Base-by-base conservation (phyloP, 2,329 filamentous ascomycete species). In the Aspergillus sp. region DNA sequence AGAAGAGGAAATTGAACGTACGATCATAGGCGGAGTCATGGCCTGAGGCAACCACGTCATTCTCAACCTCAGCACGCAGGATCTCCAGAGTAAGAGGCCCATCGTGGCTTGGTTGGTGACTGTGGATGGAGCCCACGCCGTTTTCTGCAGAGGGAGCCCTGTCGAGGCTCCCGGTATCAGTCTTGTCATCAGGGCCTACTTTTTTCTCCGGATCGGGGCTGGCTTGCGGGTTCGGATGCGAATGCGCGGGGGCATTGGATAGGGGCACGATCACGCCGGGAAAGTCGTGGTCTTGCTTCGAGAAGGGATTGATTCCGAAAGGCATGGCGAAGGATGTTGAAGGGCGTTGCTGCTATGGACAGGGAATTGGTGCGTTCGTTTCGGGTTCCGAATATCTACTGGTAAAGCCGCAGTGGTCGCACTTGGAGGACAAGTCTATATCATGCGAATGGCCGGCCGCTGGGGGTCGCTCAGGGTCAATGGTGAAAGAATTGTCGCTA, bases 1-100 rank as follows among this genome's bases (percentile, higher is more conserved):
- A 48, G 41, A 44, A 35, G 21, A 35, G 9, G 6, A 52, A 47
- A 33, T 58, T 43, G 8, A 52, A 81, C 89, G 77, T 80, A 91
- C 90, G 84, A 74, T 93, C 90, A 77, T 93, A 93, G 50, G 85
- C 82, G 3, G 86, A 86, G 77, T 88, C 85, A 64, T 82, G 79
- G n/a, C 81, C 82, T 7, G 77, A 77, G 27, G 81, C 76, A 12
- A 82, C 81, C 56, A 83, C 66, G 57, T 87, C 85, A 5, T 82
- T 81, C 61, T 84, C 82, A 53, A 91, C 84, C 67, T 91, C 89
- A 57, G 83, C 84, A 63, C 87, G 82, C 60, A 93, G 75, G 5
- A 83, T 83, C 63, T 91, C 88, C 55, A 93, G 78, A 41, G 87
- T 91, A 67, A 89, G 59, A 79, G 58, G 78, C 23, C 25, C 41